These are phyloP conservation scores for Malassezia globosa DNA, from an alignment of 1,284 basidiomycete species.

Conservation along the genomic window DNA sequence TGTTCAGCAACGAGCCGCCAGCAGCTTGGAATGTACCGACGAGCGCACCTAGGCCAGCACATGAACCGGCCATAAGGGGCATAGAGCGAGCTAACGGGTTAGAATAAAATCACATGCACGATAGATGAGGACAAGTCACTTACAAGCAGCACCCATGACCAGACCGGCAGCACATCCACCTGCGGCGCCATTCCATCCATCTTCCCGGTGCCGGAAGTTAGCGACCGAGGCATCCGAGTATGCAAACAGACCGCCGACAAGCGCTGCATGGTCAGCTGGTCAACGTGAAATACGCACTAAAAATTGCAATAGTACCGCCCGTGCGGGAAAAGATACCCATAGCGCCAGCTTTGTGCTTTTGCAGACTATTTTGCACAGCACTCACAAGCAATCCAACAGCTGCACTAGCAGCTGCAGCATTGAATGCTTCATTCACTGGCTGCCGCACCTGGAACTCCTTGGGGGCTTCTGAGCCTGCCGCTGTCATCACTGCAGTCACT, in stretches of 20 bases:
- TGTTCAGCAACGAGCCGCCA: slow-evolving; percentile 50
- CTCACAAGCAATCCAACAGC: slow-evolving; percentile 37
- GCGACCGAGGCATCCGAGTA: slow-evolving; percentile 68
- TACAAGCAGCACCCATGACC: slow-evolving; percentile 71
- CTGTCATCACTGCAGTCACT: slow-evolving; percentile 2
- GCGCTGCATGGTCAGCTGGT: slow-evolving; percentile 49
- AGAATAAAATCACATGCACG: slow-evolving; percentile 17
- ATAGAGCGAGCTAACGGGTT: slow-evolving; percentile 58
- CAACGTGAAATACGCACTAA: slow-evolving; percentile 48
- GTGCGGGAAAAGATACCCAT: slow-evolving; percentile 69
- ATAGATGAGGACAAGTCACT: no score
- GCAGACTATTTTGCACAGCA: slow-evolving; percentile 41
- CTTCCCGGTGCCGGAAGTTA: slow-evolving; percentile 69
- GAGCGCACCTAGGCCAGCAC: slow-evolving; percentile 65
- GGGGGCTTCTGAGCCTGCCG: slow-evolving; percentile 3
- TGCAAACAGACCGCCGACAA: slow-evolving; percentile 80
- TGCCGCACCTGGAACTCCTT: slow-evolving; percentile 25
- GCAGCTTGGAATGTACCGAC: slow-evolving; percentile 75
- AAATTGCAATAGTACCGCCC: slow-evolving; percentile 68
- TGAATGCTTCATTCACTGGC: slow-evolving; percentile 30
- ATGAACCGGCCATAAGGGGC: slow-evolving; percentile 69
- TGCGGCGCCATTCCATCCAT: slow-evolving; percentile 69
- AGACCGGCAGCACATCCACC: slow-evolving; percentile 89
- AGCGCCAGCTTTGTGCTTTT: slow-evolving; percentile 66
- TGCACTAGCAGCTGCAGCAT: slow-evolving; percentile 24